Base-by-base conservation (phyloP, 257 asterid species). In the Leonotis leonurus region DNA sequence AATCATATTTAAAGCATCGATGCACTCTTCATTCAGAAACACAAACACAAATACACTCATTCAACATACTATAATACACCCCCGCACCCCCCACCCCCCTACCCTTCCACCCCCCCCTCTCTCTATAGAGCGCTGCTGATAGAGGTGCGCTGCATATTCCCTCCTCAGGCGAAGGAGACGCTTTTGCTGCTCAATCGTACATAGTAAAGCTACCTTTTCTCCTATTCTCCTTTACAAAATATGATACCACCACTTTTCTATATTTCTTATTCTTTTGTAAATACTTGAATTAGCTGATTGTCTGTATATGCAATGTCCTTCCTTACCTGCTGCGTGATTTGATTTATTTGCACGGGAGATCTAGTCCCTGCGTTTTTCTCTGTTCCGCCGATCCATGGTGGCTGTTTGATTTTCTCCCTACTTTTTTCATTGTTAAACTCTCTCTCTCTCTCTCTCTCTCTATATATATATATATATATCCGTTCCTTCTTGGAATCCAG, bases 171-270 rank as follows among this genome's bases (percentile, higher is more conserved):
- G 1, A 13, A 27, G n/a, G 33, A 8, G 27, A 21, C 11, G 2
- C 22, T 12, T 52, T 14, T 66, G 63, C 71, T 59, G 10, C 5
- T 56, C n/a, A 52, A 61, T 55, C 70, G 39, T 16, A 45, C 67
- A 41, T 21, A 29, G 4, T 29, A 67, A 62, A 69, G 75, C 60
- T 62, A 17, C 20, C 20, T 36, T 66, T 60, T 60, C 20, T 46
- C 48, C 8, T 48, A 53, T 22, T 55, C 25, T n/a, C 0, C 55
- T 26, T 35, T 56, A 30, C 26, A 25, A 8, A 20, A n/a, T n/a
- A n/a, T n/a, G n/a, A 6, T 17, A 26, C 11, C 11, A 6, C 64
- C 14, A 4, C 56, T 52, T 21, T 6, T 1, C 8, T 20, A n/a
- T n/a, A n/a, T 10, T 36, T 21, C 25, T 44, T 43, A 17, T n/a